These are phyloP conservation scores for Neurospora tetraspora DNA, from an alignment of 495 filamentous ascomycete species.

Conservation along the genomic window DNA sequence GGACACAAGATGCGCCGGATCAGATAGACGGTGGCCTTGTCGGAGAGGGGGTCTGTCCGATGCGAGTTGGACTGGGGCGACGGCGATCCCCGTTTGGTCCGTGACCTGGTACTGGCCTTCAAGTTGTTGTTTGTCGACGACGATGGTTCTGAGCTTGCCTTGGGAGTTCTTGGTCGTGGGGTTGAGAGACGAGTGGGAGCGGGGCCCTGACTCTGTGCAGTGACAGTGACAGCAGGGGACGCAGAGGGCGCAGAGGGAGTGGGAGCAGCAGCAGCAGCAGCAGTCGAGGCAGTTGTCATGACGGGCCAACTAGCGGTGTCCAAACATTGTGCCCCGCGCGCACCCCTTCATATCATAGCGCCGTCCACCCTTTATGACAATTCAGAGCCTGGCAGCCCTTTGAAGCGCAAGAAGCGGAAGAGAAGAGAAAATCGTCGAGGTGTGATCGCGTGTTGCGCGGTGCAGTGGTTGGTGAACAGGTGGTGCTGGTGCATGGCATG, in stretches of 20 bases:
- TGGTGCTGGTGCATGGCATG: not conserved
- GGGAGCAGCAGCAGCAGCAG: not conserved
- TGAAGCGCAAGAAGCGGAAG: not conserved
- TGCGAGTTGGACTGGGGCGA: slow-evolving; percentile 18
- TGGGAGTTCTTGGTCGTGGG: slow-evolving; percentile 17
- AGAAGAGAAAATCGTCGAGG: not conserved
- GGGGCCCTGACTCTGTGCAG: slow-evolving; percentile 8
- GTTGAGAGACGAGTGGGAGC: slow-evolving; percentile 17
- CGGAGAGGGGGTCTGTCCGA: slow-evolving; percentile 35
- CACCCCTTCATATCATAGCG: not conserved
- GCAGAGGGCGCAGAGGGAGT: not conserved
- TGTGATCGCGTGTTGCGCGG: not conserved
- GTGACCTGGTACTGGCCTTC: not conserved
- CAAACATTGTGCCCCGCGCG: slow-evolving; percentile 1
- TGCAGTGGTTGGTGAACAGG: not conserved
- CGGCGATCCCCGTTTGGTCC: slow-evolving; percentile 13
- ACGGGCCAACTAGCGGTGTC: not conserved
- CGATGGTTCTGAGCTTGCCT: not conserved
- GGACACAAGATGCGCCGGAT: slow-evolving; percentile 43
- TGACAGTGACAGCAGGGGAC: slow-evolving; percentile 8
- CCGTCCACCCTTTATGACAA: not conserved
- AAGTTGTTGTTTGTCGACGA: not conserved
- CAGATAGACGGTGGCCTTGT: slow-evolving; percentile 40
- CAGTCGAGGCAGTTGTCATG: not conserved
- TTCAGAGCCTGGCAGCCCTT: not conserved